A percentile compares a stretch with the other conserved stretches of the same genome.
These are phyloP conservation scores for Anisodus acutangulus DNA, from an alignment of 257 asterid species.

Conservation along the genomic window DNA sequence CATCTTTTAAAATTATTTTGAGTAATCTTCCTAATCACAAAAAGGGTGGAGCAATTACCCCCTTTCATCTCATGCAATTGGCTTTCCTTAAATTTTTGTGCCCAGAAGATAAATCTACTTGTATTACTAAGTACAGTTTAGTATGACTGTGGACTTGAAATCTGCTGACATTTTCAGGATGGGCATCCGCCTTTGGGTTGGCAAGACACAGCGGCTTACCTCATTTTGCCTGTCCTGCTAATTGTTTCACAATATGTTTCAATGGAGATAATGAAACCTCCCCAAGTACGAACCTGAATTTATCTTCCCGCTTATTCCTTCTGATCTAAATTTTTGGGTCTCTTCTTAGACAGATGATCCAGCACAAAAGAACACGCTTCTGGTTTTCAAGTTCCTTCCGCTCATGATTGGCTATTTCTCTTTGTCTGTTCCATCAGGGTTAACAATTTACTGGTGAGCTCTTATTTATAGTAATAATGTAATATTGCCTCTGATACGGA, in stretches of 20 bases:
- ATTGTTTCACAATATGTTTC: slow-evolving; percentile 87
- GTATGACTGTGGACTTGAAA: not conserved
- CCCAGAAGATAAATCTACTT: not conserved
- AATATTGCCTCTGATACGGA: not conserved
- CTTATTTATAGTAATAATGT: slow-evolving; percentile 2
- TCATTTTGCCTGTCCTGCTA: slow-evolving; percentile 87
- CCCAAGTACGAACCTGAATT: slow-evolving; percentile 67
- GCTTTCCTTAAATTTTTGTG: not conserved
- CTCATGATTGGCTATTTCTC: slow-evolving; percentile 99
- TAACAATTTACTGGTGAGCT: slow-evolving; percentile 91
- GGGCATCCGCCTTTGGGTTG: slow-evolving; percentile 99
- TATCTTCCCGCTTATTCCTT: slow-evolving; percentile 28
- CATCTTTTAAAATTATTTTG: not conserved
- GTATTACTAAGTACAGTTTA: not conserved
- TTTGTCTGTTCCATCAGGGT: slow-evolving; percentile 96
- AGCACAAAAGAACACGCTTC: slow-evolving; percentile 91
- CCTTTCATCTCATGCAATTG: not conserved
- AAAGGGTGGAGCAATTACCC: not conserved
- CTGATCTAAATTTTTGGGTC: slow-evolving; percentile 23
- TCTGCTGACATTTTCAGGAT: slow-evolving; percentile 57
- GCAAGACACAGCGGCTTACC: slow-evolving; percentile 95
- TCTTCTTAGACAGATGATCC: slow-evolving; percentile 94
- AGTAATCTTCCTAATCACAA: not conserved
- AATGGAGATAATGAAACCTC: slow-evolving; percentile 99
- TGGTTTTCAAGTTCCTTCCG: slow-evolving; percentile 91